Base-by-base conservation (phyloP, 768 basidiomycete species). In the Exidia glandulosa region DNA sequence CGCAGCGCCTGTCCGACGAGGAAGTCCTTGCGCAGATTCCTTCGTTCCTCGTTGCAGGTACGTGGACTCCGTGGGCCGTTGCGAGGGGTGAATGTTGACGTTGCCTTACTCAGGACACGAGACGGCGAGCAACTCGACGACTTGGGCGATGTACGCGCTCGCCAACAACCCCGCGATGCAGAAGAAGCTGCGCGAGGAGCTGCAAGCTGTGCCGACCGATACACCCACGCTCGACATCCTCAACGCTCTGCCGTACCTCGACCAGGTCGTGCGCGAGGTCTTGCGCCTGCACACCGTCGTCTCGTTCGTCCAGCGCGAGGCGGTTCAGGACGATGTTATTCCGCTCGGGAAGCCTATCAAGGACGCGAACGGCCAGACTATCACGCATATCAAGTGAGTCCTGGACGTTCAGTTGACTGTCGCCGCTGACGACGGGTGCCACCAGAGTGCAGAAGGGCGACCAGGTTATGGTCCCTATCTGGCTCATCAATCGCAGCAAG, bases 101-200 rank as follows among this genome's bases (percentile, higher is more conserved):
- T 29, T 55, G 16, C 13, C 30, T 55, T 27, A 27, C 54, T 52
- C 52, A 63, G 64, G 64, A 5, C 63, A 65, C 60, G n/a, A n/a
- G n/a, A n/a, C n/a, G n/a, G n/a, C n/a, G n/a, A 3, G 83, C 80
- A 81, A 77, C 36, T 75, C 79, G 2, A 57, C 85, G 32, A 75
- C 76, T 59, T 90, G 85, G 84, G 76, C 80, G 6, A 70, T 90
- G 7, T 73, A 84, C 59, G 82, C 85, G 63, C 75, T 92, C 3
- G 79, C 84, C 2, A 77, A 74, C 41, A 71, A 83, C 62, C 83
- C 79, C 0, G 73, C 81, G 23, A 69, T 82, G 2, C 88, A 92
- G 66, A 69, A 71, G 2, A 77, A 75, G 60, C 79, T 91, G 25
- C 81, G 89, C 16, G 72, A 73, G 0, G 88, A 90, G 70, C 77